Base-by-base conservation (phyloP, 768 basidiomycete species). In the Cytidiella melzeri region DNA sequence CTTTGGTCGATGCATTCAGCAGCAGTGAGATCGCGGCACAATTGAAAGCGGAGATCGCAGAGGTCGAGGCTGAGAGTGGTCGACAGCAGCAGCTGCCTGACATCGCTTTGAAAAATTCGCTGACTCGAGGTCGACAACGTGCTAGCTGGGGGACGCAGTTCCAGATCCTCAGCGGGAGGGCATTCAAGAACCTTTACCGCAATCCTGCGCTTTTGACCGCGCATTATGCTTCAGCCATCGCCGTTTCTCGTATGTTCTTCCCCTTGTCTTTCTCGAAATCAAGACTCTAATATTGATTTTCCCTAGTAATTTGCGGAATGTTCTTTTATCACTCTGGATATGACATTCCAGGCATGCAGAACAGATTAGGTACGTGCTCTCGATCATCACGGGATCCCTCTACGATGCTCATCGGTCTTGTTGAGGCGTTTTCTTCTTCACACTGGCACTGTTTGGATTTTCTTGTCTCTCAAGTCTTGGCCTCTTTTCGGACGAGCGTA, bases 341-440 rank as follows among this genome's bases (percentile, higher is more conserved):
- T 61, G 94, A 97, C 67, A 97, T 98, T 43, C 83, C 89, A 5
- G 95, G 95, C 4, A 96, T 99, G 81, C 95, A 98, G 74, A 94
- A 95, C 61, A 77, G 92, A 55, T 74, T 94, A 51, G 91, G 88
- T 82, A 55, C n/a, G 70, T 57, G 5, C 13, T 46, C 1, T 51
- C 34, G 43, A 41, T 48, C 27, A 24, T 54, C 1, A 38, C 20
- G 13, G 34, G 11, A 13, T 15, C 34, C 23, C 19, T n/a, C 9
- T 46, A 28, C 34, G 25, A 5, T 30, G 15, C 28, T 12, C 18
- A 41, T 11, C 40, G 11, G 40, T 7, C 23, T 34, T 23, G 26
- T 34, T 1, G 66, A 80, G 90, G 94, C 7, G 77, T 97, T 46
- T 97, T 98, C 80, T 94, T 99, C 74, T 99, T 99, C 69, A 85